Conservation (phyloP, 83 land plant species). For the Thuja plicata region DNA sequence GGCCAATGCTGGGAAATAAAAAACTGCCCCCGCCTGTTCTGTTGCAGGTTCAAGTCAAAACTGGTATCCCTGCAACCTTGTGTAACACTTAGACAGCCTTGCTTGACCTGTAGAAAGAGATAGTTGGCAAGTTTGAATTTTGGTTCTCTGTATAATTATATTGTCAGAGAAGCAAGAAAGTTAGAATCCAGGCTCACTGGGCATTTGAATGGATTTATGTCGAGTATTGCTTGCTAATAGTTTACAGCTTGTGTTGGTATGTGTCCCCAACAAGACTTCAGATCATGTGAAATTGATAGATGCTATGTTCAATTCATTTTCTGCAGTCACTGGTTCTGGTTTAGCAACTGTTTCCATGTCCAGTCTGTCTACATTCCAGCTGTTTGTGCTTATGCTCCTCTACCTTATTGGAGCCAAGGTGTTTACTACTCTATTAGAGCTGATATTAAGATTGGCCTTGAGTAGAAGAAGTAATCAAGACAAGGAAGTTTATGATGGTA, state of each 20-base stretch:
- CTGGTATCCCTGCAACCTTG: too few species aligned
- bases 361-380: background rate
- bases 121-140: too few species aligned
- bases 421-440: background rate
- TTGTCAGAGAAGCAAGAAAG: too few species aligned
- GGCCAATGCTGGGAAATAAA: too few species aligned
- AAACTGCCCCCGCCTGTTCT: too few species aligned
- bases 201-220: background rate
- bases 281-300: background rate
- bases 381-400: background rate
- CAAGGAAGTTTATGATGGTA: background rate
- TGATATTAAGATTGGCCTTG: background rate
- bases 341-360: background rate
- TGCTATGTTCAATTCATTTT: background rate
- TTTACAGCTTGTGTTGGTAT: background rate
- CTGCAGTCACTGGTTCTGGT: background rate
- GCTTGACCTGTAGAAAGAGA: too few species aligned
- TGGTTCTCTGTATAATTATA: too few species aligned
- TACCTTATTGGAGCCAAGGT: background rate
- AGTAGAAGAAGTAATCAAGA: too few species aligned
- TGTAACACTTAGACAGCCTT: too few species aligned
- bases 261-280: background rate
- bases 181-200: too few species aligned
- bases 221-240: background rate
- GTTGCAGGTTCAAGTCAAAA: too few species aligned